Evolutionary conservation across 176 grass and related monocot species (phyloP), one percentile per base, ranked within the genome.

Genomic region (Tuctoria greenei): DNA sequence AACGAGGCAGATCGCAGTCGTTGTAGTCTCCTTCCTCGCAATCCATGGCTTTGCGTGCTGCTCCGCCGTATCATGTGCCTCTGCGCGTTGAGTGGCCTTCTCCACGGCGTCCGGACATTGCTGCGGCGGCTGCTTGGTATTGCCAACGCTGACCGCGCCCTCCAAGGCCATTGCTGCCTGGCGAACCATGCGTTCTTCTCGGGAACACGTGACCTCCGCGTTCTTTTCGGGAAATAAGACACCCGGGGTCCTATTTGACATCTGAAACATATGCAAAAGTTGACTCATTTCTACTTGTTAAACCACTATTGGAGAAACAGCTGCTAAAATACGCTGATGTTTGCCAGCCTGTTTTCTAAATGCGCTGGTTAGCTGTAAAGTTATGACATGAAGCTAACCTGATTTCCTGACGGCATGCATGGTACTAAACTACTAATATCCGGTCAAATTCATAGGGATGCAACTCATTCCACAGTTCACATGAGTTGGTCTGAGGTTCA

Each of bases 121-220:
- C 74, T 79, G 80, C 43, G 74, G 61, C 43, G 85, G 80, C 15
- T 75, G 79, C 75, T 79, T 83, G 75, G 36, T 57, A 69, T 63
- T 74, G 86, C 79, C 62, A 79, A 54, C 56, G 86, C 80, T 69
- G 50, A 2, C 43, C n/a, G 21, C 69, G 47, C 37, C 64, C 26
- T 52, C 75, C 54, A 74, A 44, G 62, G 54, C 70, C 80, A 88
- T 88, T n/a, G 80, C n/a, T 79, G 79, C 36, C 46, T 46, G 69
- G 37, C 46, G 36, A 52, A 36, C 72, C 74, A 72, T 69, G 69
- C 86, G 63, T 69, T 64, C 71, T 88, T 83, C 75, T 74, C 80
- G 55, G 86, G 21, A 12, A 31, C 31, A 31, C 31, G 31, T 2
- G 31, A 31, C 3, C 31, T 31, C 31, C 3, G 31, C 31, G 31